Percentiles rank a stretch among this genome's conserved stretches.
These are phyloP conservation scores for Crassisporium funariophilum DNA, from an alignment of 768 basidiomycete genomes.

Conservation along the genomic window DNA sequence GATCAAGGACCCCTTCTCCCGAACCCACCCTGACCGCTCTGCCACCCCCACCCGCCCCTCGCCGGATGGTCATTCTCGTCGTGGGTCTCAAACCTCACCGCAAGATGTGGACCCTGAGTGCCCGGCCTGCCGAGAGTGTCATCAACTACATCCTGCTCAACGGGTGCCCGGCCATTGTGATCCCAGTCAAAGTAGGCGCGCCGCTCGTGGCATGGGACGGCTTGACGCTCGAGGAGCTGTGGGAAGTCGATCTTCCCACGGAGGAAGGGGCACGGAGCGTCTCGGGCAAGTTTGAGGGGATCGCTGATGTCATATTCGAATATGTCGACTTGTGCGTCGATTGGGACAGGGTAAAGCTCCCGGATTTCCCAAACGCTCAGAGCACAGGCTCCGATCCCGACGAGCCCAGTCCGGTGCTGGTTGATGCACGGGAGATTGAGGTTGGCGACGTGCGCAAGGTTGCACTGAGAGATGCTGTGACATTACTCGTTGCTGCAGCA, in stretches of 20 bases:
- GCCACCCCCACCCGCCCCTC: conserved; percentile 44
- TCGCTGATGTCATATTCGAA: conserved; percentile 58
- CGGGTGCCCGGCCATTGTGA: conserved; percentile 59
- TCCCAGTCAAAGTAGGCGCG: conserved; percentile 60
- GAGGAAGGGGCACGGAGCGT: conserved; percentile 33
- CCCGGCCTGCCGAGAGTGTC: conserved; percentile 62
- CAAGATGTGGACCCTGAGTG: conserved; percentile 58
- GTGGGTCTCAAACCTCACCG: conserved; percentile 66
- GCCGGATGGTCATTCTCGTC: conserved; percentile 57
- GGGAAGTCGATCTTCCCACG: conserved; percentile 48
- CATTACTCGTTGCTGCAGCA: conserved; percentile 55
- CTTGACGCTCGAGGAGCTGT: conserved; percentile 58
- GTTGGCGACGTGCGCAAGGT: too few species aligned
- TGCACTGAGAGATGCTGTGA: conserved; percentile 50
- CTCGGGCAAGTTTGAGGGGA: conserved; percentile 47
- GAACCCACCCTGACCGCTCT: conserved; percentile 45
- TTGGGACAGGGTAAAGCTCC: conserved; percentile 53
- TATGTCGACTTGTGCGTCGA: conserved; percentile 64
- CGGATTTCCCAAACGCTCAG: conserved; percentile 11
- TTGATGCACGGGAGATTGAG: too few species aligned
- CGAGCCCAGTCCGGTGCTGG: too few species aligned
- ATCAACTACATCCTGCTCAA: conserved; percentile 63
- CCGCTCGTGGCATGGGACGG: conserved; percentile 69
- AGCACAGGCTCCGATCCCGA: too few species aligned
- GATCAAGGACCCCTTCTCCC: conserved; percentile 55